Evolutionary conservation across 2,329 filamentous ascomycete species (phyloP), one percentile per base, ranked within the genome.

Genomic region (Ustulina deusta): DNA sequence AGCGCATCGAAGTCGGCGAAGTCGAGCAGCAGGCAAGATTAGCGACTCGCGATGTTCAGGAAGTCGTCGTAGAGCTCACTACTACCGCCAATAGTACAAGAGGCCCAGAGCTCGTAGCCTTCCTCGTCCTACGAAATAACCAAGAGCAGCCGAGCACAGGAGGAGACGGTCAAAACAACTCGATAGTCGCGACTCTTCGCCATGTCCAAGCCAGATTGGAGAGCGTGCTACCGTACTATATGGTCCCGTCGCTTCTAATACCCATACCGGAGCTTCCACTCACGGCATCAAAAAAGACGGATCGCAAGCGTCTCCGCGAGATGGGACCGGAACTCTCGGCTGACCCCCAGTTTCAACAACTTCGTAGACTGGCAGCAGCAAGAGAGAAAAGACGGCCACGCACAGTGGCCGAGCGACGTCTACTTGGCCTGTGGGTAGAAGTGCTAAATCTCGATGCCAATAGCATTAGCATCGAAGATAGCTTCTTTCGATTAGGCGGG

Each of bases 281-380:
- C 48, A 51, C 48, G 3, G 48, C 48, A 15, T 51, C 48, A 11
- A 51, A 51, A 32, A 51, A 51, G 48, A 51, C 48, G 48, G 48
- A 51, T 32, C 48, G 48, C 25, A 51, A 51, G 3, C 48, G 48
- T 51, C 48, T 51, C 15, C 48, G 48, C 5, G 48, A 51, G 27
- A 51, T 51, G 48, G 48, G 48, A 51, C 48, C 48, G 4, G 48
- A 51, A 51, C 13, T 51, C 25, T 51, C 48, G 22, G 48, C 48
- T 51, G 48, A 51, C n/a, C 48, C 25, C 13, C 13, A 51, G 15
- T 27, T 51, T 29, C 48, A 32, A 32, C 13, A 51, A 9, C 13
- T 51, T 32, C 48, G 48, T 17, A 51, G 27, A 32, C 48, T 32
- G 48, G 48, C 27, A 9, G 48, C 48, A 27, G 42, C 48, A 9